These are phyloP conservation scores for Austroboletus eburneus DNA, from an alignment of 768 basidiomycete genomes.

Conservation along the genomic window DNA sequence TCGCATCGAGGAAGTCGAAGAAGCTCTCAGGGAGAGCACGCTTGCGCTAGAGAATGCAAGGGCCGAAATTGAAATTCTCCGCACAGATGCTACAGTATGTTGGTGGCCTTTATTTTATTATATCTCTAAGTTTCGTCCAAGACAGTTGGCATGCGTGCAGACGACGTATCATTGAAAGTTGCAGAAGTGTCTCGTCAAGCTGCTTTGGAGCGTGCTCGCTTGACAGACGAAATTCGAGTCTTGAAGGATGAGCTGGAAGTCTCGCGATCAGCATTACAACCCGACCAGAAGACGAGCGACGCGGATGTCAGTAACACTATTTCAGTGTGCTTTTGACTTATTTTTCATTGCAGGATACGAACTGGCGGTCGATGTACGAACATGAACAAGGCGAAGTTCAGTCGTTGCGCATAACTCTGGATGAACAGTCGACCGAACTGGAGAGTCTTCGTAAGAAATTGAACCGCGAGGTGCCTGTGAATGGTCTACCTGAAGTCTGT, in stretches of 20 bases:
- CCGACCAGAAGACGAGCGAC: conserved; percentile 24
- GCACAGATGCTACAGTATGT: conserved; percentile 74
- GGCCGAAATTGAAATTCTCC: conserved; percentile 79
- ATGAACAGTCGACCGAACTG: conserved; percentile 46
- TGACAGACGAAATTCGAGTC: conserved; percentile 51
- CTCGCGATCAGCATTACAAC: conserved; percentile 27
- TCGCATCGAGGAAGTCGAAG: conserved; percentile 82
- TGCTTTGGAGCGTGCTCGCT: conserved; percentile 47
- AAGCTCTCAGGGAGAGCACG: conserved; percentile 83
- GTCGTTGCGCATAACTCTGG: conserved; percentile 31
- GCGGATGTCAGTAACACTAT: conserved; percentile 12
- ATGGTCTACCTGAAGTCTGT: conserved; percentile 30
- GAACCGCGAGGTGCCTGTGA: conserved; percentile 55
- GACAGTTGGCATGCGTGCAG: conserved; percentile 48
- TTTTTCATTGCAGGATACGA: conserved; percentile 15
- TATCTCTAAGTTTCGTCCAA: conserved; percentile 14
- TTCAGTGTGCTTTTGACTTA: conserved; percentile 1
- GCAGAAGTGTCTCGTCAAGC: conserved; percentile 46
- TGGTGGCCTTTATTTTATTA: neutral
- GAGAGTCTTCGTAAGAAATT: conserved; percentile 53
- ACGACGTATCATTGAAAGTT: conserved; percentile 43
- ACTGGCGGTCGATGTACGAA: conserved; percentile 28
- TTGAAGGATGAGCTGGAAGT: conserved; percentile 48
- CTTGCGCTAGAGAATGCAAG: conserved; percentile 84
- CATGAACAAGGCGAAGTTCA: conserved; percentile 30